Evolutionary conservation across 371 early-diverging fungal genomes (phyloP).

Genomic region (Chytridium lagenaria): DNA sequence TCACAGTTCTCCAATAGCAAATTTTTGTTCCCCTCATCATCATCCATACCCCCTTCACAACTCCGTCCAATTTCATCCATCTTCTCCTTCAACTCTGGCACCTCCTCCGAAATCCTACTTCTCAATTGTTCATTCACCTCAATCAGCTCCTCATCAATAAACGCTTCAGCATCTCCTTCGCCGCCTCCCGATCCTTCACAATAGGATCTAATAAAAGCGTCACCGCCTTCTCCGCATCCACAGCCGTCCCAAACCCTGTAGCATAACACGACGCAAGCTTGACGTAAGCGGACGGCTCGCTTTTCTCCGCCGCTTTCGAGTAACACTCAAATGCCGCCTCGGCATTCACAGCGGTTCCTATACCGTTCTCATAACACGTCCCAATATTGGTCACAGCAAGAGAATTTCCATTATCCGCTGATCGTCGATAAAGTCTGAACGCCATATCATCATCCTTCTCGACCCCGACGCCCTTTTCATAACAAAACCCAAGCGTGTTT

Average conservation of each 20-base stretch:
- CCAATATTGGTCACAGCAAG: not conserved
- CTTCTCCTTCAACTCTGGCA: no score
- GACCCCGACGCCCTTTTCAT: constrained; percentile 36
- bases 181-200: not conserved
- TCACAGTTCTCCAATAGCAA: no score
- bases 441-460: not conserved
- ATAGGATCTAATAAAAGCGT: not conserved
- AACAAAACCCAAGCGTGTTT: constrained; percentile 34
- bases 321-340: not conserved
- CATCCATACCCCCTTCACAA: no score
- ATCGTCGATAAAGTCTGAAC: not conserved
- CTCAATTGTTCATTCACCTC: no score
- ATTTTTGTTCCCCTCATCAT: no score
- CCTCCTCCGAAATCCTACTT: no score
- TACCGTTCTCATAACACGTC: not conserved
- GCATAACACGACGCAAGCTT: not conserved
- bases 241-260: not conserved
- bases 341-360: not conserved
- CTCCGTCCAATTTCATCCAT: no score
- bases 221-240: not conserved
- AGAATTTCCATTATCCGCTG: not conserved
- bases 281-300: not conserved
- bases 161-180: not conserved
- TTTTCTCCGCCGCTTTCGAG: not conserved
- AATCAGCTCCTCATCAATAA: not conserved